Base-by-base conservation (phyloP, 108 stramenopile species). In the Fragilariopsis cylindrus region DNA sequence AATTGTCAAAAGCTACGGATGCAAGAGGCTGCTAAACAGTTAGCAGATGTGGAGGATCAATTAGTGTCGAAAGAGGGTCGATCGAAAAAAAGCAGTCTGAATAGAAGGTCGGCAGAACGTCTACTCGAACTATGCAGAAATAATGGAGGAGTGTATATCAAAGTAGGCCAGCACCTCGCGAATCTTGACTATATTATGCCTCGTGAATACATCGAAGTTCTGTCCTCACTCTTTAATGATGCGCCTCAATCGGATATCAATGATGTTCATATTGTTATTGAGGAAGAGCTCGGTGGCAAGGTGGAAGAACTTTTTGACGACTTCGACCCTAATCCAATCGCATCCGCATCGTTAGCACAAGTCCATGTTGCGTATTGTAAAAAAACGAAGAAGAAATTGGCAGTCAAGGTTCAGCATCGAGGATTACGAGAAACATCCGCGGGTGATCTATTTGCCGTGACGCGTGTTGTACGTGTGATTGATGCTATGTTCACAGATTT, bases 131-230 rank as follows among this genome's bases (percentile, higher is more conserved):
- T 98, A 42, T 97, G 94, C 71, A 83, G 92, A 5, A 48, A 57
- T 2, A 98, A 98, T 74, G 90, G 86, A 16, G 97, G 97, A 19
- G 92, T 92, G 0, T 88, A 88, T 80, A 88, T 91, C 69, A 92
- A 96, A 83, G 89, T 97, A 6, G 96, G 96, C 48, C 97, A 96
- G 75, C 95, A 96, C 71, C 71, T 98, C 8, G 92, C 96, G 11
- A 95, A 97, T 80, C 76, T 98, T 40, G 97, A 98, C 71, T 87
- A 96, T 72, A 78, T 98, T 11, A 73, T 98, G 3, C 97, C 97
- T 8, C 76, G 67, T 7, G 96, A 96, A 73, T 96, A 93, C 79
- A 92, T 93, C 41, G 74, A 83, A 7, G 78, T 82, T 11, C 72
- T 98, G 7, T 87, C 86, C 7, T 84, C 84, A 6, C 67, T 96